phyloP scores from a whole-genome alignment of 345 rosid species.

The Carallia brachiata region DNA sequence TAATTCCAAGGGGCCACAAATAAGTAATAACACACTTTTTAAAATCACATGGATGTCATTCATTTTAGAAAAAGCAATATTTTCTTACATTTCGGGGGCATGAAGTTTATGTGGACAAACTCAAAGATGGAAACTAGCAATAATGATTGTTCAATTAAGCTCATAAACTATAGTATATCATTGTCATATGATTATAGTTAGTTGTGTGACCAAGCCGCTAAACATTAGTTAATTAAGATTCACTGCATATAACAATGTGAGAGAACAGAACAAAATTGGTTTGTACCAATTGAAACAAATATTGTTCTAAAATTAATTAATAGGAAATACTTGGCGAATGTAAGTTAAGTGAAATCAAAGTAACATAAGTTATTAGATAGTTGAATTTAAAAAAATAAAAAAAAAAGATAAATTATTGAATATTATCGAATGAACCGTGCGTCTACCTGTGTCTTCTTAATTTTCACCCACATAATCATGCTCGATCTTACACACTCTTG shows the following conservation, averaged over 20 bases:
- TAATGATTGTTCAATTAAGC: constrained; percentile 1
- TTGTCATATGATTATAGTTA: constrained; percentile 19
- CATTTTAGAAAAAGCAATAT: neutral
- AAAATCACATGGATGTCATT: too few species aligned
- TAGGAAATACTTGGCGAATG: neutral
- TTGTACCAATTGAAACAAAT: constrained; percentile 19
- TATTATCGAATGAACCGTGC: too few species aligned
- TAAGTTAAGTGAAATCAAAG: too few species aligned
- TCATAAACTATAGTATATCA: neutral
- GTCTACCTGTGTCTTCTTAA: too few species aligned
- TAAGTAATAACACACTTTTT: too few species aligned
- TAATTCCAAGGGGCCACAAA: neutral
- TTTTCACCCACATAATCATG: too few species aligned
- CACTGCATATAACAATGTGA: neutral
- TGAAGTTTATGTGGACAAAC: constrained; percentile 14
- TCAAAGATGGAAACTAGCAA: constrained; percentile 23
- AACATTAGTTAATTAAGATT: constrained; percentile 16
- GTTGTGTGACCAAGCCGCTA: constrained; percentile 10
- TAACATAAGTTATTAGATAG: too few species aligned
- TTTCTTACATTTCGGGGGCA: constrained; percentile 18
- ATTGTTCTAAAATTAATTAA: neutral
- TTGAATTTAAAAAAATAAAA: too few species aligned
- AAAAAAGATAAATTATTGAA: too few species aligned
- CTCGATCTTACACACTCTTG: too few species aligned
- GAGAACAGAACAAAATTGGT: neutral